phyloP scores from a whole-genome alignment of 768 basidiomycete species.

The Rhizopogon vinicolor region DNA sequence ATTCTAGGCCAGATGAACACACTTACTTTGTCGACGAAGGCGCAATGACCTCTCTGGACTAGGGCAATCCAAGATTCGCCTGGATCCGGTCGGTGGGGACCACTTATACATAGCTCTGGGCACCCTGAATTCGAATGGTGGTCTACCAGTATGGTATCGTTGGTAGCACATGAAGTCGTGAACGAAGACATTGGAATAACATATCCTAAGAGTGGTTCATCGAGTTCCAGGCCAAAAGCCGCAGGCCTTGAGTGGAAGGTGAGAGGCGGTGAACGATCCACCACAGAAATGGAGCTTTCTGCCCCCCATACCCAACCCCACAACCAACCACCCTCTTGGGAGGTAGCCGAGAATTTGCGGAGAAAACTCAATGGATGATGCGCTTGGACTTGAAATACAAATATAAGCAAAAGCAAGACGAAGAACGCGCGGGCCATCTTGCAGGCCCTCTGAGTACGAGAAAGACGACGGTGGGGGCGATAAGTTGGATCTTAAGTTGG shows the following conservation, averaged over 20 bases:
- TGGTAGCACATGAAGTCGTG: conserved; percentile 44
- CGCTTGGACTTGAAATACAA: conserved; percentile 3
- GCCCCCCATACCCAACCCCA: conserved; percentile 70
- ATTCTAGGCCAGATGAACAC: conserved; percentile 27
- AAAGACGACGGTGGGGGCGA: background rate
- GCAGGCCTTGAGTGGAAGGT: conserved; percentile 70
- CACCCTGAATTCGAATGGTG: conserved; percentile 51
- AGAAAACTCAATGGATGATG: conserved; percentile 16
- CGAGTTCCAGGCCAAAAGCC: conserved; percentile 71
- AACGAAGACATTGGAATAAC: conserved; percentile 69
- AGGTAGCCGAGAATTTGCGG: conserved; percentile 34
- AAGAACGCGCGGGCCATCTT: conserved; percentile 11
- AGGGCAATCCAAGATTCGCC: conserved; percentile 86
- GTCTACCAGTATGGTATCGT: conserved; percentile 13
- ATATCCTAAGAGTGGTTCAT: conserved; percentile 64
- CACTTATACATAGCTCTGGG: conserved; percentile 58
- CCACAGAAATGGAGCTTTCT: conserved; percentile 67
- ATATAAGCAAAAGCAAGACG: conserved; percentile 5
- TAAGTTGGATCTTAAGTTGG: background rate
- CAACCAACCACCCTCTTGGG: conserved; percentile 44
- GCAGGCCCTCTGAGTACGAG: conserved; percentile 3
- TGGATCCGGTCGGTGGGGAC: conserved; percentile 50
- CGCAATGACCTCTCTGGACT: conserved; percentile 84
- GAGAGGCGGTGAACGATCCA: conserved; percentile 69
- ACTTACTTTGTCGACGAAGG: conserved; percentile 82